Conservation (phyloP, 176 grass and related monocot genomes). For the Aegilops bicornis region DNA sequence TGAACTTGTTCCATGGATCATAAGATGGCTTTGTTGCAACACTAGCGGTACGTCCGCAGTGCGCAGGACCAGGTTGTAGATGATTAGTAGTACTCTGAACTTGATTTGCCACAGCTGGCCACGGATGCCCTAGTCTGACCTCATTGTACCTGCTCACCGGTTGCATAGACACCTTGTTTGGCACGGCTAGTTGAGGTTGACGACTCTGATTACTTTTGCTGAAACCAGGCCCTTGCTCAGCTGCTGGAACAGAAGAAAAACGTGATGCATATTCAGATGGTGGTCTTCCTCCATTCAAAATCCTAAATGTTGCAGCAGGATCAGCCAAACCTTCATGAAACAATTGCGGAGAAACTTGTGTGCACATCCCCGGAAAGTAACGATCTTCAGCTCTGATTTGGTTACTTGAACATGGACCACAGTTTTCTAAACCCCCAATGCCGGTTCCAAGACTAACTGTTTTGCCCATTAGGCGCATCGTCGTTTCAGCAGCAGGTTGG, state of each 20-base stretch:
- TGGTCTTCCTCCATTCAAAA: conserved; percentile 24
- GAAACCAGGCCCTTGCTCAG: conserved; percentile 27
- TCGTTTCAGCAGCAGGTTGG: conserved; percentile 42
- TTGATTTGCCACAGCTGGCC: conserved; percentile 20
- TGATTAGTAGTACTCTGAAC: conserved; percentile 30
- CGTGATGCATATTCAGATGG: conserved; percentile 31
- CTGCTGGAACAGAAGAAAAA: conserved; percentile 29
- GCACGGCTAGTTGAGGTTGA: conserved; percentile 33
- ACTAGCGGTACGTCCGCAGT: conserved; percentile 10
- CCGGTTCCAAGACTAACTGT: conserved; percentile 70
- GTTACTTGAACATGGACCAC: conserved; percentile 31
- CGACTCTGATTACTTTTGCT: conserved; percentile 27
- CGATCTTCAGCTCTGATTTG: conserved; percentile 38
- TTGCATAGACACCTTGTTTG: conserved; percentile 34
- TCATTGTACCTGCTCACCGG: conserved; percentile 29
- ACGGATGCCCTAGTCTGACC: conserved; percentile 3
- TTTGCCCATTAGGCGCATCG: conserved; percentile 90
- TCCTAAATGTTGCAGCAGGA: conserved; percentile 14
- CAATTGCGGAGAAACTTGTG: conserved; percentile 22
- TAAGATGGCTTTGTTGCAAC: conserved; percentile 41
- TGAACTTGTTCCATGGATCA: conserved; percentile 22
- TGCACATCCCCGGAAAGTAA: conserved; percentile 4
- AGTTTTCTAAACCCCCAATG: conserved; percentile 38
- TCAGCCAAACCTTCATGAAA: conserved; percentile 19
- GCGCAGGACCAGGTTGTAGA: conserved; percentile 4